Base-by-base conservation (phyloP, 441 rosid species). In the Adansonia madagascariensis region DNA sequence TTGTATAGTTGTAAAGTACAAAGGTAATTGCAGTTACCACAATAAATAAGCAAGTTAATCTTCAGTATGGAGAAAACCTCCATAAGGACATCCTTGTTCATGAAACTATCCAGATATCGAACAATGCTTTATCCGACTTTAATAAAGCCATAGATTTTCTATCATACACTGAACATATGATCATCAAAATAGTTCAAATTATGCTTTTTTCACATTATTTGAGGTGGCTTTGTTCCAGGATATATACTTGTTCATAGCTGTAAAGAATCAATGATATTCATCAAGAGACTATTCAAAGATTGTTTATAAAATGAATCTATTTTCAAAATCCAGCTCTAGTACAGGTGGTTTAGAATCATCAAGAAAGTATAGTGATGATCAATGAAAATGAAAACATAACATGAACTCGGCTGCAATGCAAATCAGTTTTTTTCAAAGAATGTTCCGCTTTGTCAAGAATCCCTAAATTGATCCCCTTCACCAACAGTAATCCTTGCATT, bases 361-460 rank as follows among this genome's bases (percentile, higher is more conserved):
- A 43, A 55, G 69, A 74, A 69, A 22, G 1, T n/a, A 60, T 6
- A 15, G 18, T 7, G 63, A 7, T 11, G 53, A 22, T 1, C 15
- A n/a, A 44, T 3, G 9, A 64, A 75, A 71, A 60, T 6, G 9
- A 17, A 55, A 72, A 74, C 20, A 60, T 2, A 71, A 71, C 39
- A 4, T 4, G 18, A 56, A 18, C 27, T 39, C 75, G 11, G 64
- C 64, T 9, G 15, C 35, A 2, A 55, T 6, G 63, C 63, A 74
- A 66, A 74, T 20, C 73, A 20, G 47, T 73, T 65, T 60, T 73
- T 63, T 62, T 20, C 57, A 55, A 74, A 69, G 62, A 78, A 70
- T 47, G 71, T 67, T 57, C 55, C 41, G 71, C 47, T 53, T 70
- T 64, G 71, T 12, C 75, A 79, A 55, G 75, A 67, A 79, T 55